Base-by-base conservation (phyloP, 2,329 filamentous ascomycete genomes). In the Colletotrichum brevisporum region DNA sequence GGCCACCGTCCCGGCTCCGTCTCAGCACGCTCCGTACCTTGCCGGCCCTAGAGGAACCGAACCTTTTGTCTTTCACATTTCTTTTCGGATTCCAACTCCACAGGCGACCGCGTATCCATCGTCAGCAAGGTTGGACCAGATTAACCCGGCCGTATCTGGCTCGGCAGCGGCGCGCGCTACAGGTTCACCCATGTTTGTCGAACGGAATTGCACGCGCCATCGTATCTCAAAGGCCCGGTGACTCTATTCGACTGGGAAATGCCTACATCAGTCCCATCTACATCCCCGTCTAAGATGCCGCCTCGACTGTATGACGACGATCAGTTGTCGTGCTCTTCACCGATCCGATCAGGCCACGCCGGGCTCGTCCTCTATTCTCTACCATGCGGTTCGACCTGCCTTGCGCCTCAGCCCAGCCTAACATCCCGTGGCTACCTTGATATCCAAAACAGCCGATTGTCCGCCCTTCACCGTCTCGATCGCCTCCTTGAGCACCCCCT, bases 401-500 rank as follows among this genome's bases (percentile, higher is more conserved):
- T 24, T 24, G 21, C 21, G 2, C 21, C 21, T 24, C 21, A 24
- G 12, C 6, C 52, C 21, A 16, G 4, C 45, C 48, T 74, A 87
- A 68, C 82, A 86, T 18, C 82, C 82, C 31, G 80, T 71, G 4
- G 77, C 80, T n/a, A 87, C 83, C 78, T 84, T 85, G 79, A 81
- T 83, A 74, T 89, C 87, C 57, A 89, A 66, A 3, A 89, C 87
- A 0, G 87, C 86, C 6, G 83, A 81, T 73, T 83, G 81, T 0
- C 87, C 87, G 1, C 78, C 77, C 73, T 86, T 76, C 3, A 89
- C 86, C 16, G 81, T 81, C 56, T 80, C 81, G 65, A 89, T 85
- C 0, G 86, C 87, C 72, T 85, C 48, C 74, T 80, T 79, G 59
- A 89, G 75, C 43, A 85, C 82, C 2, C 71, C 74, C 53, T 86